Conservation (phyloP, 306 rosid genomes). For the Luffa acutangula region DNA sequence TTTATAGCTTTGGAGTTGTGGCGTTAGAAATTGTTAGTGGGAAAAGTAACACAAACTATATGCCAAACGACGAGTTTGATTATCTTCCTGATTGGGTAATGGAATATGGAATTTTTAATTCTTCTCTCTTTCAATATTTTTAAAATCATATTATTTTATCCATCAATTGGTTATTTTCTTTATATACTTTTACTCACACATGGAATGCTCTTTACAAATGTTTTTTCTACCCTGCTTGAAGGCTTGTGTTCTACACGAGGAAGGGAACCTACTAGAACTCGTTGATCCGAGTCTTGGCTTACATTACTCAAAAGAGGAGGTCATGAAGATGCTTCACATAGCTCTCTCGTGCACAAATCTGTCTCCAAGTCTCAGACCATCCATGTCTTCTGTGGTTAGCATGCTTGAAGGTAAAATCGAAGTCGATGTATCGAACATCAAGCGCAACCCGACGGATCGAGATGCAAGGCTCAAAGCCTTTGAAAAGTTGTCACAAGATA, state of each 20-base stretch:
- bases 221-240: neutral
- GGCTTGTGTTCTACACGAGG: slow-evolving; percentile 78
- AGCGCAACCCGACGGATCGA: slow-evolving; percentile 15
- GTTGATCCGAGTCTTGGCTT: slow-evolving; percentile 60
- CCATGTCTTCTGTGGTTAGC: slow-evolving; percentile 73
- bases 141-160: neutral
- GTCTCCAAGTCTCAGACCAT: slow-evolving; percentile 71
- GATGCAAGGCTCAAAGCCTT: slow-evolving; percentile 59
- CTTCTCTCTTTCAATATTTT: neutral
- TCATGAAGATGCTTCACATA: slow-evolving; percentile 56
- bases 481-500: slow-evolving; percentile 46
- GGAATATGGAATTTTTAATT: neutral
- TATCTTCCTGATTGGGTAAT: slow-evolving; percentile 65
- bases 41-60: slow-evolving; percentile 57
- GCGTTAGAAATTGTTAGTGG: slow-evolving; percentile 54
- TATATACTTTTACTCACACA: no score
- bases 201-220: no score
- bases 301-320: slow-evolving; percentile 43
- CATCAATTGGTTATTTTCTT: no score
- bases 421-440: slow-evolving; percentile 38
- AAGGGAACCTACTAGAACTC: slow-evolving; percentile 66
- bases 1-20: slow-evolving; percentile 68
- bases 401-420: slow-evolving; percentile 35
- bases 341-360: slow-evolving; percentile 70
- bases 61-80: slow-evolving; percentile 63